Percentiles rank a stretch among this genome's conserved stretches.
These are phyloP conservation scores for Kodamaea anthophila DNA, from an alignment of 1,139 yeast species.

Conservation along the genomic window DNA sequence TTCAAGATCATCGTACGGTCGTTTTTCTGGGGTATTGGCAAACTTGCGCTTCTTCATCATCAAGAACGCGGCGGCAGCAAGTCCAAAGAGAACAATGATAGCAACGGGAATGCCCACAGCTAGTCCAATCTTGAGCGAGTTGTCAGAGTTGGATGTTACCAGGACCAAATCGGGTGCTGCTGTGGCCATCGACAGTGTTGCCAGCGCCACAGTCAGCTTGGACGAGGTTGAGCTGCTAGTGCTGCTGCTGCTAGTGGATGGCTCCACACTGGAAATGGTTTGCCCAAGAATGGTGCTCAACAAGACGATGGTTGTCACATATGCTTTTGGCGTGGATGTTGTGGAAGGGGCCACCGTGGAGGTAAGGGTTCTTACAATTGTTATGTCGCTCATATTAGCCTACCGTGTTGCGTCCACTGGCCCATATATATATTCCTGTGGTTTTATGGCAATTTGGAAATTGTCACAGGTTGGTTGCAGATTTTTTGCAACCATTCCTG, in stretches of 20 bases:
- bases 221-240: background rate
- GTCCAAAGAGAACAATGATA: conserved; percentile 21
- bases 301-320: background rate
- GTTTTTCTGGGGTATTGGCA: conserved; percentile 5
- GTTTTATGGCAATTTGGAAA: too few species aligned
- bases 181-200: background rate
- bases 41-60: conserved; percentile 14
- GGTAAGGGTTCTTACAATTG: conserved; percentile 3
- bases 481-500: too few species aligned
- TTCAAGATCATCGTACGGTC: conserved; percentile 1
- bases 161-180: background rate
- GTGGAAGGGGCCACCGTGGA: conserved; percentile 1
- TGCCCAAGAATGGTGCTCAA: background rate
- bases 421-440: too few species aligned
- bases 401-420: too few species aligned
- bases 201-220: background rate
- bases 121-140: conserved; percentile 25
- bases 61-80: conserved; percentile 19
- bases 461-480: too few species aligned
- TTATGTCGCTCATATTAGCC: conserved; percentile 3
- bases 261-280: too few species aligned
- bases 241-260: background rate
- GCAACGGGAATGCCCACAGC: conserved; percentile 43
- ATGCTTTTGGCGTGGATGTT: background rate
- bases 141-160: conserved; percentile 4